A percentile compares a stretch with the other conserved stretches of the same genome.
Conservation (phyloP, 1,139 yeast genomes). For the Suhomyces choctaworum region DNA sequence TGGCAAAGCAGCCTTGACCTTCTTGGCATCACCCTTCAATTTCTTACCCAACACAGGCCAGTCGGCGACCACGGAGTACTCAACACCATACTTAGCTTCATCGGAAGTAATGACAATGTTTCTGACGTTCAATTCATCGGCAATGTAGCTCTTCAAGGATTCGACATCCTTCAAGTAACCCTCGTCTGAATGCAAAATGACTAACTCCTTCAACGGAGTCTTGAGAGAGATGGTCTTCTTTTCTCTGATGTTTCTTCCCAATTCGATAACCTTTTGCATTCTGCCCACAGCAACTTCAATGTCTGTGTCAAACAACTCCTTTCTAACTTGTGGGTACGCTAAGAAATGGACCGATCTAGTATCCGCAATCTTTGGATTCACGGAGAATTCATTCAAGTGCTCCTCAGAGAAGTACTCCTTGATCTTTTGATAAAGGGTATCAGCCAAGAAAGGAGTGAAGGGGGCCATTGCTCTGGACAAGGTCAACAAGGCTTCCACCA, state of each 20-base stretch:
- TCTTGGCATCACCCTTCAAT: slow-evolving; percentile 89
- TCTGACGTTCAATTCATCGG: slow-evolving; percentile 91
- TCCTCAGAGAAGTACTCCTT: slow-evolving; percentile 58
- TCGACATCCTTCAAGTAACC: slow-evolving; percentile 76
- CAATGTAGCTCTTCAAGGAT: slow-evolving; percentile 73
- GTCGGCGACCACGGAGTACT: slow-evolving; percentile 93
- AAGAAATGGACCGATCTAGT: slow-evolving; percentile 89
- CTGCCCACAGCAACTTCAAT: slow-evolving; percentile 85
- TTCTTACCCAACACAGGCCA: slow-evolving; percentile 99
- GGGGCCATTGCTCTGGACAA: slow-evolving; percentile 98
- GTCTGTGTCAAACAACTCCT: slow-evolving; percentile 73
- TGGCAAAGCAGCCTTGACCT: slow-evolving; percentile 93
- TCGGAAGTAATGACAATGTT: slow-evolving; percentile 85
- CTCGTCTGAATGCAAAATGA: slow-evolving; percentile 79
- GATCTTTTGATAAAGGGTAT: slow-evolving; percentile 80
- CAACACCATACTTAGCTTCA: slow-evolving; percentile 88
- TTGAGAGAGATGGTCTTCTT: slow-evolving; percentile 90
- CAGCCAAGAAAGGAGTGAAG: slow-evolving; percentile 94
- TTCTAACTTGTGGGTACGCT: slow-evolving; percentile 82
- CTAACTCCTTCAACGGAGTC: slow-evolving; percentile 88
- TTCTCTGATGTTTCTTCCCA: slow-evolving; percentile 96
- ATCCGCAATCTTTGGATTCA: slow-evolving; percentile 51
- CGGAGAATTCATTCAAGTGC: slow-evolving; percentile 45
- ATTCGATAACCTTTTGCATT: slow-evolving; percentile 96
- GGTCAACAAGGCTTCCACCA: slow-evolving; percentile 85